Base-by-base conservation (phyloP, 2,329 filamentous ascomycete genomes). In the Claviceps purpurea region DNA sequence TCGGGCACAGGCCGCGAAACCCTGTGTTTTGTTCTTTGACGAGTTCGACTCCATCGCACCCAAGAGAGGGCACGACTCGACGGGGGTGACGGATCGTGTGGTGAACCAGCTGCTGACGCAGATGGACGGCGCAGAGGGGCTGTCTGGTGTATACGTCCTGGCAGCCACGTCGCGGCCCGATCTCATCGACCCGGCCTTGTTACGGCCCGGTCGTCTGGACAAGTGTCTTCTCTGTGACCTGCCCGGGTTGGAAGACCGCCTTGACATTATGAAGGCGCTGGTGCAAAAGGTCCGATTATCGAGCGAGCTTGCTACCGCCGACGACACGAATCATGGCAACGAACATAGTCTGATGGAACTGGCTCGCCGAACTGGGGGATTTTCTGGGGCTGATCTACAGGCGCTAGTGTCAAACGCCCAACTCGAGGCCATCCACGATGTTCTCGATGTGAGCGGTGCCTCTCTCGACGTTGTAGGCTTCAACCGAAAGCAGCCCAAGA, bases 21-120 rank as follows among this genome's bases (percentile, higher is more conserved):
- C 94, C 0, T 97, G 93, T 60, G 87, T 98, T 4, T 75, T 98
- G 8, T 98, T 98, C 75, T 98, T 98, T 64, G 93, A 98, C 64
- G 93, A 98, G 66, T 98, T 98, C 63, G 93, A 98, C 70, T 90
- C 87, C 41, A 97, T 98, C 57, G 94, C 94, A 0, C 93, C 93
- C 2, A 98, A 97, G 69, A 81, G 93, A 70, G 93, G 93, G 0
- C 93, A 98, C 64, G 94, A 98, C 66, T 93, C 86, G 1, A 98
- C 93, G 0, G 93, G 94, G 57, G 94, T 98, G n/a, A 98, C 93
- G 0, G 94, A 98, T 68, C 82, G 94, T 40, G 94, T 98, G 0
- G 93, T 98, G 60, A 98, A 98, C 66, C 94, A 98, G 73, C 81
- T 98, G 53, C 78, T 98, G 11, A 98, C 94, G 0, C 91, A 97